Percentiles rank a stretch among this genome's conserved stretches.
These are phyloP conservation scores for Monosporozyma yasuniensis DNA, from an alignment of 805 yeast genomes.

Conservation along the genomic window DNA sequence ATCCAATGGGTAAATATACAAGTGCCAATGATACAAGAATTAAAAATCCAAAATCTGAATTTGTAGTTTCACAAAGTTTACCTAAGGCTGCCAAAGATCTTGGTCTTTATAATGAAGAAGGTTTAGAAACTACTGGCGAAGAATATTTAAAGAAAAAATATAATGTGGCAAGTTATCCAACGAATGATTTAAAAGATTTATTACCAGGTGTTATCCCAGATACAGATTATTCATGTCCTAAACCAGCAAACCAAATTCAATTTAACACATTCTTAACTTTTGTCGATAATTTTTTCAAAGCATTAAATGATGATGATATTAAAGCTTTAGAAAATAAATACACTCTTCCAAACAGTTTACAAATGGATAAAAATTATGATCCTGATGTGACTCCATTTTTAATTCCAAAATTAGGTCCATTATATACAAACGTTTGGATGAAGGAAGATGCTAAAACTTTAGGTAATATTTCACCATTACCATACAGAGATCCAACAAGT, in stretches of 20 bases:
- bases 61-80: constrained; percentile 59
- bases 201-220: constrained; percentile 87
- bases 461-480: constrained; percentile 36
- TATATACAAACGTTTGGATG: constrained; percentile 78
- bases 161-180: constrained; percentile 88
- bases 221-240: constrained; percentile 72
- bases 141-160: constrained; percentile 68
- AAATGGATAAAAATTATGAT: constrained; percentile 41
- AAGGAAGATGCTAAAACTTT: constrained; percentile 59
- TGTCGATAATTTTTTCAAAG: constrained; percentile 76
- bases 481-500: constrained; percentile 36
- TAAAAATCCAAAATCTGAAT: constrained; percentile 68
- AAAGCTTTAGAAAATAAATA: constrained; percentile 57
- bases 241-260: constrained; percentile 86
- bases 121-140: constrained; percentile 56
- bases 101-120: constrained; percentile 58
- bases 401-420: constrained; percentile 79
- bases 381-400: constrained; percentile 63
- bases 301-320: constrained; percentile 71
- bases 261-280: constrained; percentile 79
- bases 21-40: constrained; percentile 49
- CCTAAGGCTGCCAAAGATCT: constrained; percentile 57
- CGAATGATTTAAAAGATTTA: constrained; percentile 58
- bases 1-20: constrained; percentile 6
- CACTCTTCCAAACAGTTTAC: constrained; percentile 43